Evolutionary conservation across 176 grass and related monocot genomes (phyloP), one percentile per base, ranked within the genome.

Genomic region (Aegilops umbellulata): DNA sequence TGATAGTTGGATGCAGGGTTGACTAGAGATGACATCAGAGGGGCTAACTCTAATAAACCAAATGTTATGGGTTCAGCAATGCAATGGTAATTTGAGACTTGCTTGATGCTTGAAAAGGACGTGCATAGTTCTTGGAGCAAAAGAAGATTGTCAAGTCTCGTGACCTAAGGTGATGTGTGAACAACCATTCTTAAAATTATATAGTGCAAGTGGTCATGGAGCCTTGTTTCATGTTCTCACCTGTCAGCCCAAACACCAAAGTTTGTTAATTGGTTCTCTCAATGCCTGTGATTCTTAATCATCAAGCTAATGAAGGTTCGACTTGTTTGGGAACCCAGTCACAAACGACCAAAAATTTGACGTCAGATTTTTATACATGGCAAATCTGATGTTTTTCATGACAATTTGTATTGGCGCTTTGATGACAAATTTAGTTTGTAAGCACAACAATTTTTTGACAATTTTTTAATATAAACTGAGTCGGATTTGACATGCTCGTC

Each of bases 91-190:
- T 47, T 39, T 68, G n/a, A 4, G 69, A 49, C 10, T 61, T 76
- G 26, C 70, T 51, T 63, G 78, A 82, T 76, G 26, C 70, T 51
- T 63, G 78, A 82, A 76, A 89, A 67, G 5, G 77, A 85, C 58
- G 35, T 47, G 24, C 69, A 80, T 8, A 58, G 1, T 73, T 64
- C 49, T 29, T 38, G 24, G 51, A 64, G 63, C 10, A 39, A 84
- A 74, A n/a, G n/a, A 55, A 65, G 73, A 20, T 76, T 69, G 35
- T 6, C 61, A 82, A 34, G 9, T 4, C 9, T 3, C 58, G 58
- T 80, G 87, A 75, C 82, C 66, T 47, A 80, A 34, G 58, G 19
- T 89, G 87, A 85, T 57, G 29, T 70, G 78, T 63, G 62, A 81
- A 82, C 69, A 74, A 23, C 20, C 77, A 76, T 36, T 46, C 9